Evolutionary conservation across 2,329 filamentous ascomycete species (phyloP), one percentile per base, ranked within the genome.

Genomic region (Aspergillus sojae): DNA sequence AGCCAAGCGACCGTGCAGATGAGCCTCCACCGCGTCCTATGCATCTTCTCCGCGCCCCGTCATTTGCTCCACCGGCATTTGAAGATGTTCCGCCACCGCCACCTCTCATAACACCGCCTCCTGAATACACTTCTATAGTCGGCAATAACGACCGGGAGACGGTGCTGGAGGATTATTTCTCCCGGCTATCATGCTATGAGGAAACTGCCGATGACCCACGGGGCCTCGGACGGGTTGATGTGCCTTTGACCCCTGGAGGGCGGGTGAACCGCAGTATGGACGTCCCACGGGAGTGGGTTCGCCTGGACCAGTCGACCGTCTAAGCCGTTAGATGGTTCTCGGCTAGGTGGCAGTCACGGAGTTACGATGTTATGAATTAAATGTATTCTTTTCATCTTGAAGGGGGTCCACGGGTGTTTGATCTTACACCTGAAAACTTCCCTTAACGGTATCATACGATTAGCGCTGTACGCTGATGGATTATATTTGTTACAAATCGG

Each of bases 21-120:
- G 75, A 81, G 32, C 74, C 79, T 50, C 72, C 78, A 58, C 79
- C 84, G 9, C 86, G 93, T 5, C 93, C 94, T 0, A 96, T 97
- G 58, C 94, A 97, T 75, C 84, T 97, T 2, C 79, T 96, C 36
- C 89, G 94, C 28, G 86, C 88, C 6, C 94, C 94, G 0, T 96
- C 92, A 0, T 96, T 93, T 79, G 93, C 93, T 63, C 94, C 94
- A 2, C 93, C 94, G 0, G 88, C 92, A 0, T 97, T 96, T 72
- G 90, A 95, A 65, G 92, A 92, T 5, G 91, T 96, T 59, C 85
- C 88, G 5, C 89, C 91, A 0, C 91, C 92, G 4, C 91, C 91
- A 57, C 88, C 90, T 0, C 77, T 91, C 19, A 83, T 91, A 67
- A 96, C 93, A 0, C 93, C 93, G 1, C 94, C 94, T 9, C 94